Evolutionary conservation across 1,284 basidiomycete genomes (phyloP).

Genomic region (Stereum hirsutum): DNA sequence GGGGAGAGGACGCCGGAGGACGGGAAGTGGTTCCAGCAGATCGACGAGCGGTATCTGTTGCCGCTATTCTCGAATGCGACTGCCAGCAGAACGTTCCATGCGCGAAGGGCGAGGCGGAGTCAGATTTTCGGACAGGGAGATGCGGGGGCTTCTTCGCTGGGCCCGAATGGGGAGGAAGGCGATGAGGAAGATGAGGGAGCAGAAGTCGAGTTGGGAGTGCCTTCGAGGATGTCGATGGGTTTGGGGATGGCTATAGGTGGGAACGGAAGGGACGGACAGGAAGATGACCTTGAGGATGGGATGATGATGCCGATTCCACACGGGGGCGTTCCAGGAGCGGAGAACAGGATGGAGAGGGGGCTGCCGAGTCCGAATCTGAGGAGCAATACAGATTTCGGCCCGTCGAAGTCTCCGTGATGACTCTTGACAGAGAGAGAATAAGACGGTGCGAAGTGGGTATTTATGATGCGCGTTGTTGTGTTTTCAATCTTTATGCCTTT

Average conservation of each 20-base stretch:
- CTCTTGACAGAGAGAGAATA: too few species aligned
- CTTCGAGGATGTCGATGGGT: too few species aligned
- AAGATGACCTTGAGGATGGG: slow-evolving; percentile 5
- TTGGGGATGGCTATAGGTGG: too few species aligned
- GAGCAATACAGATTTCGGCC: too few species aligned
- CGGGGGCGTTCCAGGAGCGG: slow-evolving; percentile 25
- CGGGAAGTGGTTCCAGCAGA: slow-evolving; percentile 90
- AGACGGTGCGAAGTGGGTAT: too few species aligned
- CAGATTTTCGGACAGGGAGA: slow-evolving; percentile 16
- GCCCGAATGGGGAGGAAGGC: slow-evolving; percentile 31
- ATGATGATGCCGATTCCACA: slow-evolving; percentile 5
- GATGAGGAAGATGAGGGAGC: slow-evolving; percentile 28
- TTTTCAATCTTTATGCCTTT: too few species aligned
- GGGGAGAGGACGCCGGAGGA: slow-evolving; percentile 34
- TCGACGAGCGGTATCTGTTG: slow-evolving; percentile 92
- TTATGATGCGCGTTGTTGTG: too few species aligned
- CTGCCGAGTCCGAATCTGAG: slow-evolving; percentile 44
- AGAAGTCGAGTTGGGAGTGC: slow-evolving; percentile 28
- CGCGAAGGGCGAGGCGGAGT: slow-evolving; percentile 54
- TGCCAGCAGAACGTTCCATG: slow-evolving; percentile 81
- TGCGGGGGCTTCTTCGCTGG: slow-evolving; percentile 30
- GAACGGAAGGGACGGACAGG: slow-evolving; percentile 7
- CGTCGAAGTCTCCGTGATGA: too few species aligned
- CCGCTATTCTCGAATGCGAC: slow-evolving; percentile 95
- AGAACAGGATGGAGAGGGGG: slow-evolving; percentile 50